Conservation (phyloP, 139 green algal species). For the Tetradesmus lagerheimii region DNA sequence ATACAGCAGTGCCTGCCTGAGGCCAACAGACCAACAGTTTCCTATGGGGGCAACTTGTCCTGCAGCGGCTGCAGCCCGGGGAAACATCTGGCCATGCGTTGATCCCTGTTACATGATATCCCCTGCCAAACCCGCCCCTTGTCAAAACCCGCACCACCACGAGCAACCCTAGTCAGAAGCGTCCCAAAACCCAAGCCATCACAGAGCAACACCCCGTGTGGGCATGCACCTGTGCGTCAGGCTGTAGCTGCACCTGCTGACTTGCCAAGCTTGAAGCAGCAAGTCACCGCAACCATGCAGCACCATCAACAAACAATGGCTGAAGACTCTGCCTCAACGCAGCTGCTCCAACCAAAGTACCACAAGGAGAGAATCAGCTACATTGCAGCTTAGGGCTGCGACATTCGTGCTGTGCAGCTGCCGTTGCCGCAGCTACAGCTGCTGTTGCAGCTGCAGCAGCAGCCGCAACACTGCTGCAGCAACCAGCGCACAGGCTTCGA, state of each 20-base stretch:
- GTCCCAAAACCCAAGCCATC: not conserved
- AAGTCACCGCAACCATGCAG: too few species aligned
- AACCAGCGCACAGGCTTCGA: not conserved
- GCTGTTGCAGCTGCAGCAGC: not conserved
- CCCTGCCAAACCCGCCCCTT: not conserved
- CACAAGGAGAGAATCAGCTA: not conserved
- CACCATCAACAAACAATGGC: not conserved
- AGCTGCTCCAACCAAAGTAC: not conserved
- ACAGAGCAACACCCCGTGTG: not conserved
- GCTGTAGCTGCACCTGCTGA: not conserved
- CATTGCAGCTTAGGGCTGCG: not conserved
- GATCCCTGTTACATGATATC: too few species aligned
- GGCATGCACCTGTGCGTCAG: not conserved
- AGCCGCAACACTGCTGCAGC: not conserved
- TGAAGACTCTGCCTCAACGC: not conserved
- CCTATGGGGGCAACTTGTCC: too few species aligned
- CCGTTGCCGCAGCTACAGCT: not conserved
- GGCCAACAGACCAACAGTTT: too few species aligned
- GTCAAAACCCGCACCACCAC: not conserved
- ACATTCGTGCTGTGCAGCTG: not conserved
- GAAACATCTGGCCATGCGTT: too few species aligned
- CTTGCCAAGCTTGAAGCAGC: too few species aligned
- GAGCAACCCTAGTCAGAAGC: not conserved
- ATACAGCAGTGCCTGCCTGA: too few species aligned
- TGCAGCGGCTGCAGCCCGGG: too few species aligned